Conservation (phyloP, 768 basidiomycete species). For the Rubroboletus pulcherrimus region DNA sequence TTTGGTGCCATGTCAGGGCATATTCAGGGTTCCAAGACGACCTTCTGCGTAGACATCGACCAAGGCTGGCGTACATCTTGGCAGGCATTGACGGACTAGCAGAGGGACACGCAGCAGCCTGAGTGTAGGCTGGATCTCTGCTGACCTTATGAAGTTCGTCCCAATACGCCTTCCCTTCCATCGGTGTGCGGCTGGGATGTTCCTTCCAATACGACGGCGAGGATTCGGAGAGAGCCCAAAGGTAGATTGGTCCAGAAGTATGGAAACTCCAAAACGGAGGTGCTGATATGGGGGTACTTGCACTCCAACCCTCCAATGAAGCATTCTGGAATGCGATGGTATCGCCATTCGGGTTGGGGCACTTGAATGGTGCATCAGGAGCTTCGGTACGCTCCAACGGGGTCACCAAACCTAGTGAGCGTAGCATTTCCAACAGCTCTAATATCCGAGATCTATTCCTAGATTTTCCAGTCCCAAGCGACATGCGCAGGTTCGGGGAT, state of each 20-base stretch:
- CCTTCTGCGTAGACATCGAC: constrained; percentile 52
- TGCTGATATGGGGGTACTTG: constrained; percentile 41
- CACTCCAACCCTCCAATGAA: constrained; percentile 41
- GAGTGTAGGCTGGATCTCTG: constrained; percentile 32
- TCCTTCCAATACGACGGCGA: constrained; percentile 55
- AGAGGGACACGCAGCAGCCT: constrained; percentile 16
- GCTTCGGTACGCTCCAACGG: constrained; percentile 51
- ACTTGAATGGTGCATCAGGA: constrained; percentile 43
- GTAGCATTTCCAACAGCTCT: constrained; percentile 58
- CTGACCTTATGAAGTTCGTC: constrained; percentile 47
- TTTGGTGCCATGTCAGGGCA: constrained; percentile 64
- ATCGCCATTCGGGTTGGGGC: constrained; percentile 39
- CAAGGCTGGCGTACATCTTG: constrained; percentile 30
- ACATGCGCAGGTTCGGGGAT: constrained; percentile 44
- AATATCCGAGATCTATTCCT: constrained; percentile 57
- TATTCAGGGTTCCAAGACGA: constrained; percentile 62
- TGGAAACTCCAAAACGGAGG: constrained; percentile 67
- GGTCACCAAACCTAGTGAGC: constrained; percentile 51
- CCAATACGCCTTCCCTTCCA: constrained; percentile 55
- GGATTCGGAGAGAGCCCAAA: constrained; percentile 53
- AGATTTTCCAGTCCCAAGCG: constrained; percentile 57
- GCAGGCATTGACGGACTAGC: constrained; percentile 21
- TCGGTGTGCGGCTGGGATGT: constrained; percentile 37
- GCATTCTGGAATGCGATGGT: constrained; percentile 46
- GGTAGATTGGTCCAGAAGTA: constrained; percentile 49